Percentiles rank a stretch among this genome's conserved stretches.
phyloP scores from a whole-genome alignment of 441 rosid genomes.

The Adansonia madagascariensis region DNA sequence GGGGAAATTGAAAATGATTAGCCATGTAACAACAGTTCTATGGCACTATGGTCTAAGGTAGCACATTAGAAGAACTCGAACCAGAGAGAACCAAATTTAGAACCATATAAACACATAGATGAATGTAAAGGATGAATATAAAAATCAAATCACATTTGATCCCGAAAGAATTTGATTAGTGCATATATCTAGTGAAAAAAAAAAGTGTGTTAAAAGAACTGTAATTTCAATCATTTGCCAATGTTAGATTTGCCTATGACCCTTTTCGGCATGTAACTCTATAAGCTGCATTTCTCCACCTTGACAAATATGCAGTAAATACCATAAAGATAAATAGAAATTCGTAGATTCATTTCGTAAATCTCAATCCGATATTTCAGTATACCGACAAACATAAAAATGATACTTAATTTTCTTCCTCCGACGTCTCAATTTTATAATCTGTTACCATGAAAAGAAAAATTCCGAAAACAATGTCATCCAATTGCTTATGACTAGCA shows the following conservation, averaged over 20 bases:
- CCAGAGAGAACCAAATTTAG: not conserved
- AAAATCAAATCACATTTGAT: not conserved
- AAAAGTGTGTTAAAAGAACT: not conserved
- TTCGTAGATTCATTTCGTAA: not conserved
- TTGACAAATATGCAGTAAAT: not conserved
- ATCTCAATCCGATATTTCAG: not conserved
- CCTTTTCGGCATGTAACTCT: not conserved
- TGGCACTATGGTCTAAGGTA: not conserved
- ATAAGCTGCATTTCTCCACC: not conserved
- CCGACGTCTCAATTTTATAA: not conserved
- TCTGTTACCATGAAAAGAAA: not conserved
- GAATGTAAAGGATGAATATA: not conserved
- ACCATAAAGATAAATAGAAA: not conserved
- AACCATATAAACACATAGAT: not conserved
- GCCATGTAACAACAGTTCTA: not conserved
- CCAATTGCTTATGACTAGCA: not conserved
- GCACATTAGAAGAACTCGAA: not conserved
- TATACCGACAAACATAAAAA: not conserved
- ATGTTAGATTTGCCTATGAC: not conserved
- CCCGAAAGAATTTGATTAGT: not conserved
- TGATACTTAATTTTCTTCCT: not conserved
- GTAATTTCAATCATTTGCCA: not conserved
- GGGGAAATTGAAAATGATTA: slow-evolving; percentile 9
- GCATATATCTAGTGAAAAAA: not conserved
- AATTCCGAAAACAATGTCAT: not conserved